Percentiles rank a stretch among this genome's conserved stretches.
phyloP scores from a whole-genome alignment of 2,329 filamentous ascomycete genomes.

The Colletotrichum ledebouriae region DNA sequence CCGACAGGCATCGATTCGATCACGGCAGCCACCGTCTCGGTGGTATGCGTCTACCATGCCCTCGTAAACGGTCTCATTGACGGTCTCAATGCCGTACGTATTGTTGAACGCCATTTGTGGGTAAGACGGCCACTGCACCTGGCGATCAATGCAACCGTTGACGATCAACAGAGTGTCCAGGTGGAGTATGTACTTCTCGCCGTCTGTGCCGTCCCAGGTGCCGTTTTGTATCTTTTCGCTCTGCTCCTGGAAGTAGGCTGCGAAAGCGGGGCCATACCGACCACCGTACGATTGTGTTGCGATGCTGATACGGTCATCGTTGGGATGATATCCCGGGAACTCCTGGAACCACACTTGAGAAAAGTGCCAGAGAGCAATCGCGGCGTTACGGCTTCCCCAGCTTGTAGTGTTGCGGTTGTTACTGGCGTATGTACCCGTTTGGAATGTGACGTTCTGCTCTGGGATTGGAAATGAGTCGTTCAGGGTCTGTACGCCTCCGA shows the following conservation, averaged over 20 bases:
- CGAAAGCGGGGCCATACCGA: conserved; percentile 70
- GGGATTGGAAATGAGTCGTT: conserved; percentile 45
- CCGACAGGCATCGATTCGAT: conserved; percentile 66
- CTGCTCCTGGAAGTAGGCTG: conserved; percentile 67
- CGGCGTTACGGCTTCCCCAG: conserved; percentile 58
- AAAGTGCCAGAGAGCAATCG: conserved; percentile 48
- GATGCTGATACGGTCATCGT: conserved; percentile 63
- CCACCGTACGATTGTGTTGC: conserved; percentile 70
- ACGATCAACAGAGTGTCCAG: conserved; percentile 69
- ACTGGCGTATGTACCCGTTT: conserved; percentile 51
- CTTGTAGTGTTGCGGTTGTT: conserved; percentile 48
- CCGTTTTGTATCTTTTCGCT: conserved; percentile 65
- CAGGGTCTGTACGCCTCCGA: conserved; percentile 34
- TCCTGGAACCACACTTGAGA: conserved; percentile 68
- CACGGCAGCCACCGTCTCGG: conserved; percentile 61
- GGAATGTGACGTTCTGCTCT: conserved; percentile 53
- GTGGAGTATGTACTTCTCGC: conserved; percentile 55
- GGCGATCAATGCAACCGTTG: conserved; percentile 68
- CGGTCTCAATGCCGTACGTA: conserved; percentile 49
- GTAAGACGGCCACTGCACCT: conserved; percentile 51
- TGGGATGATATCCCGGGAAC: conserved; percentile 73
- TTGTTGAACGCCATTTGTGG: conserved; percentile 52
- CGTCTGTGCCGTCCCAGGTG: conserved; percentile 48
- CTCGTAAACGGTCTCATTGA: conserved; percentile 50
- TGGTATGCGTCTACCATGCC: conserved; percentile 50